phyloP scores from a whole-genome alignment of 2,329 filamentous ascomycete species.

The Colletotrichum viniferum region DNA sequence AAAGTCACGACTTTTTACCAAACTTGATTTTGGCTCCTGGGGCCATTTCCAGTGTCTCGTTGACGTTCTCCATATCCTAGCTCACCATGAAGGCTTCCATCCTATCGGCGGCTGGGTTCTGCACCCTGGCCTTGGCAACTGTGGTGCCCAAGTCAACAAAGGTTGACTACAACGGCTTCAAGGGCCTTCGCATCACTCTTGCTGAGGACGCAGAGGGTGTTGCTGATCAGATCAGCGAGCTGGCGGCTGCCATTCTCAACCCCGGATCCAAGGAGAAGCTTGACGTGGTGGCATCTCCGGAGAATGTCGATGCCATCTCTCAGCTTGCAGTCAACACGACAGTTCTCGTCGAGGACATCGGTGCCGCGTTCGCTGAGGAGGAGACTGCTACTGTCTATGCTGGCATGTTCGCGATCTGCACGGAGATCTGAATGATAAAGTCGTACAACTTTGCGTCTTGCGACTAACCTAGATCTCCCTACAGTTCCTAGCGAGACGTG shows the following conservation, averaged over 20 bases:
- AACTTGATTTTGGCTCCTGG: background rate
- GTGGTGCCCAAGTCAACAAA: background rate
- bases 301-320: conserved; percentile 31
- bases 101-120: background rate
- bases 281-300: conserved; percentile 35
- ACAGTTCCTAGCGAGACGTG: conserved; percentile 36
- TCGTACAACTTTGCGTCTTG: too few species aligned
- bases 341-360: conserved; percentile 33
- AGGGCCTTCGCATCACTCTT: conserved; percentile 12
- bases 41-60: background rate
- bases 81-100: conserved; percentile 11
- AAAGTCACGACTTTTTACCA: background rate
- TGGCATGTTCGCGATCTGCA: too few species aligned
- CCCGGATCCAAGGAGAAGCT: conserved; percentile 16
- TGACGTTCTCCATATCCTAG: too few species aligned
- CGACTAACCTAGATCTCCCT: rapidly evolving
- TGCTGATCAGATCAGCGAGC: conserved; percentile 11
- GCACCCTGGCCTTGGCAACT: background rate
- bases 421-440: too few species aligned
- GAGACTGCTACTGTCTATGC: conserved; percentile 17
- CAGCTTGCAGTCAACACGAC: conserved; percentile 32
- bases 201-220: background rate
- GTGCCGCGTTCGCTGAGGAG: conserved; percentile 32
- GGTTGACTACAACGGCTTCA: conserved; percentile 20
- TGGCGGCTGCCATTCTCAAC: background rate